Evolutionary conservation across 2,329 filamentous ascomycete species (phyloP), one percentile per base, ranked within the genome.

Genomic region (Phialophora expanda): DNA sequence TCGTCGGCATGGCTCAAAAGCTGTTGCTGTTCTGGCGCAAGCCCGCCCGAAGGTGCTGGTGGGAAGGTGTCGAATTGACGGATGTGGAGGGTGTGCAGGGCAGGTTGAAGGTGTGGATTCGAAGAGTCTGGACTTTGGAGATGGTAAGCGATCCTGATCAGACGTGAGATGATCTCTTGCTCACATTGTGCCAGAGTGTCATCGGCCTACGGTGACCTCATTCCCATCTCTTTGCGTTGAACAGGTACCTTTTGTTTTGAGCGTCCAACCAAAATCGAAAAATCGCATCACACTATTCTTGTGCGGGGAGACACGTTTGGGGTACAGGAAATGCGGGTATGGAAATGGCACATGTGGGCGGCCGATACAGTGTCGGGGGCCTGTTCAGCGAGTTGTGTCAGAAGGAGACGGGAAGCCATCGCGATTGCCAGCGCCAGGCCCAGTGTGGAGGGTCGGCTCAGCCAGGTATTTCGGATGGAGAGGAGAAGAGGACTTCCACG

Each of bases 1-100:
- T 92, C 0, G 92, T 98, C 20, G 94, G 94, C 60, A 99, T 99
- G 95, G 95, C 95, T 12, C 95, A 99, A 79, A 99, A 99, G 81
- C 86, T 99, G 55, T 85, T 99, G 14, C 85, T 99, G 3, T 99
- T 99, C 83, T 99, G 95, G 95, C 87, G 95, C 71, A 99, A 99
- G 80, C 95, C 95, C 17, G 95, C 95, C 14, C 85, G 95, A 67
- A 87, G 95, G 77, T 99, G 95, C 83, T 99, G 95, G 95, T 99
- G 95, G 95, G 95, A 99, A 78, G 95, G 95, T 26, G 90, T 99
- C 44, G 93, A 98, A 77, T 84, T 99, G 53, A 87, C 95, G 20
- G 85, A 91, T 70, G 91, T 99, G 12, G 92, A 96, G 58, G 95
- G 95, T 14, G 90, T 98, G 7, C 88, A 96, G 59, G 94, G 93